These are phyloP conservation scores for Hygrophila difformis DNA, from an alignment of 257 asterid genomes.

Conservation along the genomic window DNA sequence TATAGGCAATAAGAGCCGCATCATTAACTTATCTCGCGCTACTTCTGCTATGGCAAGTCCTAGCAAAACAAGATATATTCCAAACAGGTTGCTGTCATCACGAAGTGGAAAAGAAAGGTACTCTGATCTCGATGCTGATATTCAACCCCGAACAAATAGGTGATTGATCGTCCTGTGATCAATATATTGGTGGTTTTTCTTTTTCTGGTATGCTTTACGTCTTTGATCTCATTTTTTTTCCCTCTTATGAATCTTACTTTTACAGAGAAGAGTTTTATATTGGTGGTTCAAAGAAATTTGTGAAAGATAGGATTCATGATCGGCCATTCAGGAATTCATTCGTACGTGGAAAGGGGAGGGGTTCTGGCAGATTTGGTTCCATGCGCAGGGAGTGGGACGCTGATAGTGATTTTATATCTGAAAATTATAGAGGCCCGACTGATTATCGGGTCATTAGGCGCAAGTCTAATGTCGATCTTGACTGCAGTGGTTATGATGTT, in stretches of 20 bases:
- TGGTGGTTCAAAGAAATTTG: constrained; percentile 48
- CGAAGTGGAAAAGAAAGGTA: constrained; percentile 65
- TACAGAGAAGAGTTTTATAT: constrained; percentile 52
- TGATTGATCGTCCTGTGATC: constrained; percentile 18
- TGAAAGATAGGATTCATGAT: constrained; percentile 47
- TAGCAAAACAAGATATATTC: constrained; percentile 34
- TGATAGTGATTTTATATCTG: constrained; percentile 43
- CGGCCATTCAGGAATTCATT: constrained; percentile 52
- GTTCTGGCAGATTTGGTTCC: constrained; percentile 44
- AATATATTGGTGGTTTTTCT: not conserved
- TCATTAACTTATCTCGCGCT: constrained; percentile 71
- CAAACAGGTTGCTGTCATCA: constrained; percentile 38
- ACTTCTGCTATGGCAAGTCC: constrained; percentile 39
- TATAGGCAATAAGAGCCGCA: constrained; percentile 59
- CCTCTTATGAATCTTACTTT: constrained; percentile 17
- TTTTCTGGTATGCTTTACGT: constrained; percentile 1
- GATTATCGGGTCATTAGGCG: constrained; percentile 46
- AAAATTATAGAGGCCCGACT: constrained; percentile 35
- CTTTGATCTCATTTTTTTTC: constrained; percentile 11
- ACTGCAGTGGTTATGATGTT: constrained; percentile 35
- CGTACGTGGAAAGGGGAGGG: too few relatives aligned
- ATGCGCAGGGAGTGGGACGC: constrained; percentile 57
- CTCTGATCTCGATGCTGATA: constrained; percentile 48
- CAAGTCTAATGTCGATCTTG: constrained; percentile 45
- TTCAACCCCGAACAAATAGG: constrained; percentile 56